Percentiles rank a stretch among this genome's conserved stretches.
phyloP scores from a whole-genome alignment of 2,329 filamentous ascomycete genomes.

The Aspergillus sp. region DNA sequence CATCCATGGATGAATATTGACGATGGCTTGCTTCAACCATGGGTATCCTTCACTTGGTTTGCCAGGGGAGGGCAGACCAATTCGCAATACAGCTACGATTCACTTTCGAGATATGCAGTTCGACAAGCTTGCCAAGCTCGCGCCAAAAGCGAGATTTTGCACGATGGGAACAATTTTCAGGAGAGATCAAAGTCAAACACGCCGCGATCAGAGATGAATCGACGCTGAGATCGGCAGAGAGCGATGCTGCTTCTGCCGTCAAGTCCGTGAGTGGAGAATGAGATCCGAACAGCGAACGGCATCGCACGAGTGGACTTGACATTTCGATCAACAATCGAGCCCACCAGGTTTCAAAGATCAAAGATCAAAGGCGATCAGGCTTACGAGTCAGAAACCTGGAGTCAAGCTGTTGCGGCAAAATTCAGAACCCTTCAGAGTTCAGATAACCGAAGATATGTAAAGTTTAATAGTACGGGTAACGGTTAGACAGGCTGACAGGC shows the following conservation, averaged over 20 bases:
- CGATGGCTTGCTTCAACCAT: neutral
- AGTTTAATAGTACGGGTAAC: too few relatives aligned
- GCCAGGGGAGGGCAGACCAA: neutral
- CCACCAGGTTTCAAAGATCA: neutral
- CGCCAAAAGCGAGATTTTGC: neutral
- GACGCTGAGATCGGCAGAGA: neutral
- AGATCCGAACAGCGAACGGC: too few relatives aligned
- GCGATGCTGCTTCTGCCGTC: neutral
- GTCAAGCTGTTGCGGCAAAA: too few relatives aligned
- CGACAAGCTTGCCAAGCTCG: neutral
- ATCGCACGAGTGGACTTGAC: neutral
- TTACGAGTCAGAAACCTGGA: neutral
- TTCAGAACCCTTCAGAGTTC: too few relatives aligned
- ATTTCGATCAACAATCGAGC: neutral
- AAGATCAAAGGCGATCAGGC: too few relatives aligned
- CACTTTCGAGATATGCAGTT: neutral
- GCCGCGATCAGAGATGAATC: neutral
- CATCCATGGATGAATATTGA: neutral
- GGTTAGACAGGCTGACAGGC: too few relatives aligned
- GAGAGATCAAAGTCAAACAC: neutral
- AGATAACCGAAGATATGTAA: too few relatives aligned
- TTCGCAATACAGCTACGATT: neutral
- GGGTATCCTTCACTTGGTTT: neutral
- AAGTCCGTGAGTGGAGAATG: neutral
- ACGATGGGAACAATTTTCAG: neutral